Percentiles rank a stretch among this genome's conserved stretches.
Conservation (phyloP, 805 yeast genomes). For the Candida coquimbonensis region DNA sequence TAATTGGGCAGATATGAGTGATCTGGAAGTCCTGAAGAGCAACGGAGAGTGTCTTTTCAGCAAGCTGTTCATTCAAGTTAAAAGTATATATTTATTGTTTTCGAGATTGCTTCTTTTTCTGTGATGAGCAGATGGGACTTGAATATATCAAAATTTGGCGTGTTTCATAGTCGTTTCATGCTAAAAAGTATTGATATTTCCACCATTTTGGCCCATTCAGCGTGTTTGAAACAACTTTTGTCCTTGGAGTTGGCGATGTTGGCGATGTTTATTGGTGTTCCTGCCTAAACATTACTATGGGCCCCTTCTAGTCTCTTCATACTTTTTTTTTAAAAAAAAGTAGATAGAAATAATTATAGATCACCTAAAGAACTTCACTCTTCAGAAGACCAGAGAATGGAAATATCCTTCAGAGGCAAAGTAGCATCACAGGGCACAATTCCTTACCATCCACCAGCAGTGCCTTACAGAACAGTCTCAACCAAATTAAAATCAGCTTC, state of each 20-base stretch:
- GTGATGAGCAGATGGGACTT: neutral
- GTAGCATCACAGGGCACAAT: neutral
- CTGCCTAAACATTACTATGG: neutral
- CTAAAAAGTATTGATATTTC: neutral
- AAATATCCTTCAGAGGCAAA: slow-evolving; percentile 14
- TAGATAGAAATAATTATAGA: no score
- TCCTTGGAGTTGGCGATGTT: no score
- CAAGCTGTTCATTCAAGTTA: no score
- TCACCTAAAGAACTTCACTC: neutral
- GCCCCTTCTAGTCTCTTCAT: no score
- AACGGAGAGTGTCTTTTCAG: no score
- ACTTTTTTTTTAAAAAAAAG: no score
- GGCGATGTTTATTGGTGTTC: neutral
- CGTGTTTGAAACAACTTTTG: no score
- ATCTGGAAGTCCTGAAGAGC: no score
- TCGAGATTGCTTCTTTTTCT: neutral
- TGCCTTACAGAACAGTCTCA: slow-evolving; percentile 11
- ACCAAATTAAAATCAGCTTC: slow-evolving; percentile 3
- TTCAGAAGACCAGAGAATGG: neutral
- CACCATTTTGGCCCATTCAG: no score
- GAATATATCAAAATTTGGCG: no score
- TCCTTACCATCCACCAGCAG: neutral
- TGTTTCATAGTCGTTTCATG: neutral
- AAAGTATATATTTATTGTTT: neutral
- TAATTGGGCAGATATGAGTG: no score